phyloP scores from a whole-genome alignment of 2,329 filamentous ascomycete genomes.

The Sphaerulina musiva region DNA sequence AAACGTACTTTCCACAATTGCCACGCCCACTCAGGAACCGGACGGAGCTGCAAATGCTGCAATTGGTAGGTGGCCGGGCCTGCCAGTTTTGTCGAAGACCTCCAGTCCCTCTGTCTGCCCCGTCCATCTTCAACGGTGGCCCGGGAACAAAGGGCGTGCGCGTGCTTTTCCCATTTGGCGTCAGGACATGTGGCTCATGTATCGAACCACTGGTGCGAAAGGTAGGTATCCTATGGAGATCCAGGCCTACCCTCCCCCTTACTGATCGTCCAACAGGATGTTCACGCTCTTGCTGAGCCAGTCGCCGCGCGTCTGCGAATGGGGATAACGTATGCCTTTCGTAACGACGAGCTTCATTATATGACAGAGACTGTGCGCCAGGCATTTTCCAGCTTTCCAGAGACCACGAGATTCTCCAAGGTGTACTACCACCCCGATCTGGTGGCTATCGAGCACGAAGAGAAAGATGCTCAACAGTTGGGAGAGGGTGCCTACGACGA shows the following conservation, averaged over 20 bases:
- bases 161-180: conserved; percentile 64
- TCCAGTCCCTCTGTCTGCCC: conserved; percentile 26
- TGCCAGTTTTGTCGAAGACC: conserved; percentile 63
- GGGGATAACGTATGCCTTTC: conserved; percentile 62
- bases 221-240: conserved; percentile 45
- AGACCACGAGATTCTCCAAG: conserved; percentile 53
- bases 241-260: neutral
- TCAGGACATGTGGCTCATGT: conserved; percentile 61
- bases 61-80: conserved; percentile 53
- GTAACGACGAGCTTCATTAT: conserved; percentile 56
- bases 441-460: conserved; percentile 55
- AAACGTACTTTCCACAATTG: conserved; percentile 58
- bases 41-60: conserved; percentile 72
- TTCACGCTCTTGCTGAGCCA: conserved; percentile 58
- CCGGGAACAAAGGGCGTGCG: conserved; percentile 56
- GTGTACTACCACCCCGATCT: conserved; percentile 60
- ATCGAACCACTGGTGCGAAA: conserved; percentile 56
- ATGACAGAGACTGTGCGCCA: conserved; percentile 53
- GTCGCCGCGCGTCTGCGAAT: conserved; percentile 55
- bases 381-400: conserved; percentile 42
- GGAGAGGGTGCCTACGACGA: conserved; percentile 65
- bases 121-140: conserved; percentile 51
- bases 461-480: conserved; percentile 57
- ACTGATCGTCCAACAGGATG: conserved; percentile 50
- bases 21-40: conserved; percentile 60